These are phyloP conservation scores for Aleurites moluccanus DNA, from an alignment of 441 rosid genomes.

Conservation along the genomic window DNA sequence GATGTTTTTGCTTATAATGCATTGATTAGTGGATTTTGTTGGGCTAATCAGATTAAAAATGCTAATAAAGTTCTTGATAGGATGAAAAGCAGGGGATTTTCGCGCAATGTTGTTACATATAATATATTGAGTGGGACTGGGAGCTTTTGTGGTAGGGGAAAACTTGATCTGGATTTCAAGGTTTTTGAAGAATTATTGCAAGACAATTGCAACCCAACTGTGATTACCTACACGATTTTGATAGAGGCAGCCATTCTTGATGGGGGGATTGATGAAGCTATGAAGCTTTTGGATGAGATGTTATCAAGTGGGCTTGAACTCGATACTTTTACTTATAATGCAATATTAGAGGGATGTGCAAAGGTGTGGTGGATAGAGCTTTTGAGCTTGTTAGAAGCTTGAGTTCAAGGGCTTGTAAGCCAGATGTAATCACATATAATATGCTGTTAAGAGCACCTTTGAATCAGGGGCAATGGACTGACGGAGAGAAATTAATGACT, in stretches of 20 bases:
- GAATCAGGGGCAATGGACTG: slow-evolving; percentile 65
- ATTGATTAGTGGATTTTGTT: slow-evolving; percentile 71
- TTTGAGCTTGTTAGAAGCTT: slow-evolving; percentile 51
- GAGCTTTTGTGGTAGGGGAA: slow-evolving; percentile 64
- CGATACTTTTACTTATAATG: slow-evolving; percentile 64
- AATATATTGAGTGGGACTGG: slow-evolving; percentile 82
- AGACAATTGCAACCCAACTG: slow-evolving; percentile 68
- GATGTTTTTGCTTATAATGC: slow-evolving; percentile 79
- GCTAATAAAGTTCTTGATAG: slow-evolving; percentile 59
- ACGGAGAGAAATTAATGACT: slow-evolving; percentile 57
- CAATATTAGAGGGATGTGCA: slow-evolving; percentile 77
- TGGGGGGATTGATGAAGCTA: slow-evolving; percentile 55
- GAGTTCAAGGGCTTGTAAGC: slow-evolving; percentile 53
- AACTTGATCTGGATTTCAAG: slow-evolving; percentile 59
- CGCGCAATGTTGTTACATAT: slow-evolving; percentile 72
- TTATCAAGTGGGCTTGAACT: slow-evolving; percentile 58
- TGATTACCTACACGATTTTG: slow-evolving; percentile 76
- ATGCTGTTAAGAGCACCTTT: slow-evolving; percentile 55
- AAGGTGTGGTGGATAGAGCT: slow-evolving; percentile 53
- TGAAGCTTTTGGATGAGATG: slow-evolving; percentile 83
- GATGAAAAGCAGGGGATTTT: slow-evolving; percentile 64
- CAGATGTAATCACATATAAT: slow-evolving; percentile 66
- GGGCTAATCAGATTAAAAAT: slow-evolving; percentile 54
- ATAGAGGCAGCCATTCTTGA: slow-evolving; percentile 64
- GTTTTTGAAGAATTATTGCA: slow-evolving; percentile 56